A percentile compares a stretch with the other conserved stretches of the same genome.
Conservation (phyloP, 2,329 filamentous ascomycete genomes). For the Cercospora sp. region DNA sequence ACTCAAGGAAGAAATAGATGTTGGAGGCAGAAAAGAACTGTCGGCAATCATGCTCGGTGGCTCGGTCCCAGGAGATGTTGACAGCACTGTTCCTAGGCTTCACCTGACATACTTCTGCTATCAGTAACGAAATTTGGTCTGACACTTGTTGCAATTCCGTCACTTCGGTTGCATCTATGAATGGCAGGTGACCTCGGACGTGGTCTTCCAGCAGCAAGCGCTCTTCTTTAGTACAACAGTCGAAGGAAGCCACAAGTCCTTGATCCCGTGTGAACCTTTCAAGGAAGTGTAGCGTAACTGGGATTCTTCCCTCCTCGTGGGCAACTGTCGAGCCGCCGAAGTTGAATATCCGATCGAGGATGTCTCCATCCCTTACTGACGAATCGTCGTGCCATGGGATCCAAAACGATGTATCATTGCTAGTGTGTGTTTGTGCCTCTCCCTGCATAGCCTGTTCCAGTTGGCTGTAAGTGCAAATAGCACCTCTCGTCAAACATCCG, state of each 20-base stretch:
- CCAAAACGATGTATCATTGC: background rate
- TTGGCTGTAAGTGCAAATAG: background rate
- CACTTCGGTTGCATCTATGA: background rate
- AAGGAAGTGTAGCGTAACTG: constrained; percentile 2
- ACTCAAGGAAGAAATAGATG: constrained; percentile 2
- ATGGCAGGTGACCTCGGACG: background rate
- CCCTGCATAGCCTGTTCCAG: background rate
- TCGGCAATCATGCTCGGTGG: background rate
- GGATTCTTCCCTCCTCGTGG: background rate
- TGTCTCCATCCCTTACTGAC: background rate
- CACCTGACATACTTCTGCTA: background rate
- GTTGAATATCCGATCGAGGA: background rate
- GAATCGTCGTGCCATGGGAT: constrained; percentile 3
- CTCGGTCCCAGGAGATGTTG: background rate
- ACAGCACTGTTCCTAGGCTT: constrained; percentile 14
- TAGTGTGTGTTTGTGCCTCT: background rate
- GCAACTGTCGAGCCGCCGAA: background rate
- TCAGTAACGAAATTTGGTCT: background rate
- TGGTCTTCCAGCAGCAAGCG: background rate
- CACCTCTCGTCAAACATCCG: background rate
- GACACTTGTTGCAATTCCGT: background rate
- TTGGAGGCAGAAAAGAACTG: constrained; percentile 7
- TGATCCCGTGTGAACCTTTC: constrained; percentile 9
- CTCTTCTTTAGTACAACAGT: constrained; percentile 6
- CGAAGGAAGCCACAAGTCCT: constrained; percentile 10